phyloP scores from a whole-genome alignment of 1,284 basidiomycete species.

The Mycena citricolor region DNA sequence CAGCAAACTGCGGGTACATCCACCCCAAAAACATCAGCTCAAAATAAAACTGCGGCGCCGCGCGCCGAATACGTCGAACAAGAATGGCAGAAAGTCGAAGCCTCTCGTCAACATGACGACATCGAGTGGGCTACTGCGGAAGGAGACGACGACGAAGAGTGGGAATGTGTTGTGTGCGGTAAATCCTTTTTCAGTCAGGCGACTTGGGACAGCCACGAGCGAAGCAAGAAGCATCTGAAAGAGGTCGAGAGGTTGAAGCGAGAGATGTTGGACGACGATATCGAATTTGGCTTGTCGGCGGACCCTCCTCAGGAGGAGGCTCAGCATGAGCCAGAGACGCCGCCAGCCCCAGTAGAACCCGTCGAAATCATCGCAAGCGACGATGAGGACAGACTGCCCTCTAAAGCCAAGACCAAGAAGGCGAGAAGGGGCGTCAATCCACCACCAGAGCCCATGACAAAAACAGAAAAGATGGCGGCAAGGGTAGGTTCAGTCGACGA shows the following conservation, averaged over 20 bases:
- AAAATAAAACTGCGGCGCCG: conserved; percentile 25
- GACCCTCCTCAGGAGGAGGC: too few species aligned
- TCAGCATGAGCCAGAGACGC: conserved; percentile 28
- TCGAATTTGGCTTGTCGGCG: conserved; percentile 53
- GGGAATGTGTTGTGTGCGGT: conserved; percentile 95
- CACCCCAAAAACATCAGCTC: conserved; percentile 30
- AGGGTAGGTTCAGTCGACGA: conserved; percentile 3
- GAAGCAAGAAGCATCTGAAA: conserved; percentile 93
- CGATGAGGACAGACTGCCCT: background rate
- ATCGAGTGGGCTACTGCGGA: conserved; percentile 71
- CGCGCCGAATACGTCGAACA: conserved; percentile 65
- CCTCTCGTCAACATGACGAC: conserved; percentile 48
- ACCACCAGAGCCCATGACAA: conserved; percentile 25
- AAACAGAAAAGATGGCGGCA: conserved; percentile 22
- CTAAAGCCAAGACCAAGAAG: conserved; percentile 24
- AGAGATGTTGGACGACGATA: conserved; percentile 79
- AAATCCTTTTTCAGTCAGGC: conserved; percentile 92
- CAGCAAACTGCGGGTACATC: conserved; percentile 41
- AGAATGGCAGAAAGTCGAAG: conserved; percentile 75
- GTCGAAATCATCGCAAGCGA: background rate
- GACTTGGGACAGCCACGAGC: conserved; percentile 95
- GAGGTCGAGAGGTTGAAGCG: conserved; percentile 75
- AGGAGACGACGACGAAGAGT: conserved; percentile 73
- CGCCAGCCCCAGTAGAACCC: conserved; percentile 1
- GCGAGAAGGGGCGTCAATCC: conserved; percentile 16